Evolutionary conservation across 2,329 filamentous ascomycete species (phyloP).

Genomic region (Cryphonectria parasitica): DNA sequence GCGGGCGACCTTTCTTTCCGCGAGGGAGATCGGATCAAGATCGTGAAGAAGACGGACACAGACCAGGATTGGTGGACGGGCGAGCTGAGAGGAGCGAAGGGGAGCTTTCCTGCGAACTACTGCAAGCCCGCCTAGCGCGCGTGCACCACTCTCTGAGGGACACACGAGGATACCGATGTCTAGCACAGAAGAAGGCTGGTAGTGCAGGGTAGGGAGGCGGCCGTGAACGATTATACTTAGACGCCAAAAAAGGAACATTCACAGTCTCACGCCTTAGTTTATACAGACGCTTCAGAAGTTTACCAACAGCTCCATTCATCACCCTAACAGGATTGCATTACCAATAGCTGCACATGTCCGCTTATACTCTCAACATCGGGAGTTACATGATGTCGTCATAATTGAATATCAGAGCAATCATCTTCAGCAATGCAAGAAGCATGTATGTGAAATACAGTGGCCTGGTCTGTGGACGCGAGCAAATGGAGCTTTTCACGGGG

Average conservation of each 20-base stretch:
- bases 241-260: neutral
- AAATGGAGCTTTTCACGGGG: neutral
- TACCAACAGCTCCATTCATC: neutral
- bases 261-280: neutral
- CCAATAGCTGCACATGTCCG: neutral
- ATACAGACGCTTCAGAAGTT: neutral
- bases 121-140: constrained; percentile 50
- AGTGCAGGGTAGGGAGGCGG: too few species aligned
- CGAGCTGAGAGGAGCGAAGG: constrained; percentile 68
- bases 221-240: neutral
- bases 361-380: neutral
- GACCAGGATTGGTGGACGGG: constrained; percentile 90
- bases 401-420: neutral
- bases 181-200: neutral
- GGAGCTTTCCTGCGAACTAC: constrained; percentile 85
- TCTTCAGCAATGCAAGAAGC: neutral
- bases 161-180: neutral
- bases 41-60: constrained; percentile 77
- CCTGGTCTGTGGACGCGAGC: neutral
- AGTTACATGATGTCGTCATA: neutral
- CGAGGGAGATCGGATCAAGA: constrained; percentile 77
- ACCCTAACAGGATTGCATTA: neutral
- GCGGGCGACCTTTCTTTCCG: constrained; percentile 73
- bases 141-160: neutral
- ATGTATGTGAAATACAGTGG: neutral